Evolutionary conservation across 371 early-diverging fungal genomes (phyloP), one percentile per base, ranked within the genome.

Genomic region (Dentiscutata heterogama): DNA sequence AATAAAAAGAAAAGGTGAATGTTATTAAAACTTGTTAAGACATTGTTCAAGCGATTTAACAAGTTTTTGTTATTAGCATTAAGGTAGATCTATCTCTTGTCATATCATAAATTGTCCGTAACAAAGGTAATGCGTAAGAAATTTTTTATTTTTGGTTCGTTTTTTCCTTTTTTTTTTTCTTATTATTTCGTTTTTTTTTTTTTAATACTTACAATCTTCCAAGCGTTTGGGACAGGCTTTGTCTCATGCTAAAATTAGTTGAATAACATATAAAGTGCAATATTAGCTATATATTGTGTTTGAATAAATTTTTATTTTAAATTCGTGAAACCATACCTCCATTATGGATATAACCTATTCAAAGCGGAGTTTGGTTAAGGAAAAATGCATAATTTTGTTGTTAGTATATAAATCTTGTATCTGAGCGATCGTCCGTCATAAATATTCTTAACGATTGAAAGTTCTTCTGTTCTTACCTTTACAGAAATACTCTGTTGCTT

Each of bases 401-500:
- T 70, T 70, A 70, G 70, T 20, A 39, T 39, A 35, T 65, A 65
- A 20, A 65, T 31, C 65, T 65, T 20, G 46, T 35, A 35, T 22
- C 13, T 13, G 22, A 70, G 46, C n/a, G 70, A 70, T 70, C 70
- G 22, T 42, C 42, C n/a, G 42, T n/a, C 22, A 35, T 42, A 70
- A 70, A 42, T 18, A 22, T 50, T 39, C 22, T 22, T n/a, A 75
- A 58, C 14, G 25, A 13, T 58, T 20, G 20, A 18, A 35, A 75
- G 13, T 58, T 56, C 58, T 18, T 6, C n/a, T 70, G 22, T 46
- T 39, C 63, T 78, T 78, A 78, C 78, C 60, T 60, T 63, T 63
- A 78, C 60, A 64, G 64, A 63, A 78, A 75, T 25, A 63, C 78
- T 78, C 63, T 60, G 64, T 64, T 78, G 25, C 78, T 75, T 78